Evolutionary conservation across 169 alveolate species (phyloP).

Genomic region (Miamiensis avidus): DNA sequence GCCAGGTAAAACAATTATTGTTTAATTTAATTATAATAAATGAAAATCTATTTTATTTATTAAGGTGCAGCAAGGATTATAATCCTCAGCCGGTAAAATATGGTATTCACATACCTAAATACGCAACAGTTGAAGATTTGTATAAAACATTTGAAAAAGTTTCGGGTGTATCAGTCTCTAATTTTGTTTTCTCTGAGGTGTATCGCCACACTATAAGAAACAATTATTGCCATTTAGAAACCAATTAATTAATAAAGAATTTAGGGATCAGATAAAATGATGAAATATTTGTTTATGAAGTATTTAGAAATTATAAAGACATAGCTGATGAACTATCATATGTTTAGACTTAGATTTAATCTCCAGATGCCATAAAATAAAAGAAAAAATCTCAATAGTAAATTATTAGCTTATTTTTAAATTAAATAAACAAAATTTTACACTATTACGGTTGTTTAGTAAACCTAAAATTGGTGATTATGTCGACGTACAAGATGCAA

Average conservation of each 20-base stretch:
- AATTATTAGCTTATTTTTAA: too few species aligned
- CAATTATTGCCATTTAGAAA: not conserved
- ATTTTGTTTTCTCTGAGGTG: conserved; percentile 19
- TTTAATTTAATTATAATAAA: not conserved
- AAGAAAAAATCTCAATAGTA: too few species aligned
- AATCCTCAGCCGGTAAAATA: conserved; percentile 6
- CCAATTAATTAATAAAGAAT: not conserved
- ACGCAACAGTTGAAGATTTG: conserved; percentile 18
- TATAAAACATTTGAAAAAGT: conserved; percentile 17
- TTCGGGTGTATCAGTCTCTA: not conserved
- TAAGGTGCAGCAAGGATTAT: not conserved
- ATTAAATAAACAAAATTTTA: too few species aligned
- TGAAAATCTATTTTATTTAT: not conserved
- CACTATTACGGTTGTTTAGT: too few species aligned
- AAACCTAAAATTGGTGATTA: too few species aligned
- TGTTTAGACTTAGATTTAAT: too few species aligned
- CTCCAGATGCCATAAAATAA: too few species aligned
- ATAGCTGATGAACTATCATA: conserved; percentile 23
- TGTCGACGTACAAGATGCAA: too few species aligned
- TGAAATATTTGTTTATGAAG: conserved; percentile 3
- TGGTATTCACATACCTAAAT: conserved; percentile 26
- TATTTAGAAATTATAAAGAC: conserved; percentile 4
- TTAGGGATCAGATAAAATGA: conserved; percentile 15
- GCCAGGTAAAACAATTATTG: not conserved
- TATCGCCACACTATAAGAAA: conserved; percentile 17